Base-by-base conservation (phyloP, 1,284 basidiomycete genomes). In the Fomitiporia mediterranea region DNA sequence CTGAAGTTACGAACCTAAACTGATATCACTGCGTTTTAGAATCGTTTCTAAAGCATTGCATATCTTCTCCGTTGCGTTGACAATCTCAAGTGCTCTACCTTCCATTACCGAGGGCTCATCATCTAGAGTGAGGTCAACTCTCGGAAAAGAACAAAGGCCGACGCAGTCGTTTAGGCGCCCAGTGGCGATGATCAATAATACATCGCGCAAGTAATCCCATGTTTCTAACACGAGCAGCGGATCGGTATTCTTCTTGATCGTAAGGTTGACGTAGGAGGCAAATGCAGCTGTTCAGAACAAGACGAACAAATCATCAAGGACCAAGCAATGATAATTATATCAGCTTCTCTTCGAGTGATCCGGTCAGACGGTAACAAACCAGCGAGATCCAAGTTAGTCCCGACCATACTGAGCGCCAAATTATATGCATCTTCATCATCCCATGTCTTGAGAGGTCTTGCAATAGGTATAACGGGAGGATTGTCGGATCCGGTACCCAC, bases 191-290 rank as follows among this genome's bases (percentile, higher is more conserved):
- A 79, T 66, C 8, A 81, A 59, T 3, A 83, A 64, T 1, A 70
- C 68, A 55, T 82, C 78, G 30, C 77, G 68, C 44, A 88, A 65
- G 62, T 77, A 74, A 52, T 79, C 70, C 78, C 82, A 82, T 37
- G 77, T 74, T 64, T 85, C 83, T 1, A 74, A 68, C 52, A 69
- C 71, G 30, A 67, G 63, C 32, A 83, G 63, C 4, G 70, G 53
- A 51, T 77, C 72, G 9, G 59, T 42, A n/a, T 43, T 56, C 17
- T 61, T 59, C 11, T 58, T 57, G 11, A 66, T 61, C 11, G 65
- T 60, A 6, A 56, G 65, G 9, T 69, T 58, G 34, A 84, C 63
- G 61, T 79, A 81, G 32, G 73, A 65, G 6, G 84, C 72, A 60
- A 86, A 74, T 4, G 75, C 72, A 53, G 76, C 83, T 86, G 38